Conservation (phyloP, 306 rosid genomes). For the Quercus variabilis region DNA sequence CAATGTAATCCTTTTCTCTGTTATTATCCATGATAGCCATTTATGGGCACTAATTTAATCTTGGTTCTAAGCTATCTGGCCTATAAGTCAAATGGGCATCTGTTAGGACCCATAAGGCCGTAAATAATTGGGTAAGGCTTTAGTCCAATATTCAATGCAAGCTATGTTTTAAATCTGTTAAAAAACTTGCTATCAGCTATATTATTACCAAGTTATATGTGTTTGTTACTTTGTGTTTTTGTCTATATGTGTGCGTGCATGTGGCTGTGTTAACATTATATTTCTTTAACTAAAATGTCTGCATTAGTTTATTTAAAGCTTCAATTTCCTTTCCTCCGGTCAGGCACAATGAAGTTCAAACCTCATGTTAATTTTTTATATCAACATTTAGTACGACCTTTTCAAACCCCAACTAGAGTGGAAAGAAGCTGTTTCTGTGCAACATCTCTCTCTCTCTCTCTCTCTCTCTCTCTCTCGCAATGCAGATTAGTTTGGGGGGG, state of each 20-base stretch:
- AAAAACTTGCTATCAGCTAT: not conserved
- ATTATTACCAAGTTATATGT: not conserved
- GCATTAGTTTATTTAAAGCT: not conserved
- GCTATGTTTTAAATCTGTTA: not conserved
- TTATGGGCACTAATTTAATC: not conserved
- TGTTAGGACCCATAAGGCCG: not conserved
- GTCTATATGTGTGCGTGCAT: not conserved
- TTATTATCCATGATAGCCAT: not conserved
- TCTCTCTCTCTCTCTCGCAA: too few species aligned
- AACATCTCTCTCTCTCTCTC: too few species aligned
- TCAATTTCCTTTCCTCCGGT: not conserved
- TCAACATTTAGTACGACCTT: not conserved
- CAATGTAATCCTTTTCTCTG: not conserved
- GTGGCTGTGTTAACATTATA: not conserved
- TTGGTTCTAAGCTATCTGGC: not conserved
- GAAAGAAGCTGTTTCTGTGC: not conserved
- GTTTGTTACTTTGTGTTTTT: not conserved
- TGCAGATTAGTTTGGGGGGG: too few species aligned
- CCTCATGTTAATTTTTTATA: not conserved
- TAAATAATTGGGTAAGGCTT: not conserved
- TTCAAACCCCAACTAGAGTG: not conserved
- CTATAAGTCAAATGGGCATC: not conserved
- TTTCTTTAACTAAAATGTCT: not conserved
- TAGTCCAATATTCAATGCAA: not conserved
- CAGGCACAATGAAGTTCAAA: not conserved